Evolutionary conservation across 1,139 yeast genomes (phyloP).

Genomic region (Geotrichum restrictum): DNA sequence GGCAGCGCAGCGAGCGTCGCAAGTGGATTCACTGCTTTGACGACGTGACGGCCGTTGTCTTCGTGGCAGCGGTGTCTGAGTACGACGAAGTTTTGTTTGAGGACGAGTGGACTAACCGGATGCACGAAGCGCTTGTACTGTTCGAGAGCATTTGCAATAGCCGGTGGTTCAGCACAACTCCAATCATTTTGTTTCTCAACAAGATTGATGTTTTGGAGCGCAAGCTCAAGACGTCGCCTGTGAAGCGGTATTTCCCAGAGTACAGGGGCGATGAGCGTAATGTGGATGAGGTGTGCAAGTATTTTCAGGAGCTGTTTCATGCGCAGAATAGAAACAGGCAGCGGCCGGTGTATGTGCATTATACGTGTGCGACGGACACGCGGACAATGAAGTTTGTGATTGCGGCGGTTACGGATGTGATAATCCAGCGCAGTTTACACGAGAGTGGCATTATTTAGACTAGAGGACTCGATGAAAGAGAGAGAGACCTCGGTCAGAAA

Average conservation of each 20-base stretch:
- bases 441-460: slow-evolving; percentile 70
- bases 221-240: slow-evolving; percentile 49
- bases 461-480: background rate
- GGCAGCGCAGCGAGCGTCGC: slow-evolving; percentile 88
- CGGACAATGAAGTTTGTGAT: slow-evolving; percentile 82
- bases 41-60: slow-evolving; percentile 81
- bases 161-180: slow-evolving; percentile 78
- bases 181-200: slow-evolving; percentile 83
- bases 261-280: slow-evolving; percentile 32
- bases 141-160: slow-evolving; percentile 86
- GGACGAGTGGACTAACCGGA: slow-evolving; percentile 81
- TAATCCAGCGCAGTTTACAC: slow-evolving; percentile 75
- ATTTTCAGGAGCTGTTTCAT: slow-evolving; percentile 29
- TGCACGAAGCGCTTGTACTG: slow-evolving; percentile 82
- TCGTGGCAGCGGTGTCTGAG: slow-evolving; percentile 89
- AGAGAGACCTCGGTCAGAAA: background rate
- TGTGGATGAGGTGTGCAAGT: slow-evolving; percentile 29
- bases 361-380: slow-evolving; percentile 96
- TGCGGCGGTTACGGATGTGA: slow-evolving; percentile 88
- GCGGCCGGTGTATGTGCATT: slow-evolving; percentile 80
- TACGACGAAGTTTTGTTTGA: slow-evolving; percentile 90
- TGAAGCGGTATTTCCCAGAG: slow-evolving; percentile 31
- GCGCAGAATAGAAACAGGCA: slow-evolving; percentile 52
- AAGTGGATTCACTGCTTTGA: slow-evolving; percentile 98
- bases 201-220: slow-evolving; percentile 77